Conservation (phyloP, 2,329 filamentous ascomycete genomes). For the Hypoxylon sp. region DNA sequence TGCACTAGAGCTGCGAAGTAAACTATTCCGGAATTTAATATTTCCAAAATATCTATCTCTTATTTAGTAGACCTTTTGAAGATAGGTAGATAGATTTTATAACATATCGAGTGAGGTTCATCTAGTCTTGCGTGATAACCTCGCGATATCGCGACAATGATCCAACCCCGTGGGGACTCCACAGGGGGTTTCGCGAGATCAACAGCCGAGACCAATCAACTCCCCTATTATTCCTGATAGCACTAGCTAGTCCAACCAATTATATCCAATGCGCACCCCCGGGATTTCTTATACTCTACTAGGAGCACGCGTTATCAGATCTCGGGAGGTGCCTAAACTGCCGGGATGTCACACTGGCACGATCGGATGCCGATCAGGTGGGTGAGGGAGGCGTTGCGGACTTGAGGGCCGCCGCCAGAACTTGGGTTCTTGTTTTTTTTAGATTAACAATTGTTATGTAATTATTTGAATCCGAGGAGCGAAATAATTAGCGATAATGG, state of each 20-base stretch:
- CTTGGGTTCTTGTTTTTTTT: constrained; percentile 4
- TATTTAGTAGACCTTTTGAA: no score
- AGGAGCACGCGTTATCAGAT: constrained; percentile 25
- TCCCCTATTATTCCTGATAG: not conserved
- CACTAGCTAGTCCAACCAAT: constrained; percentile 5
- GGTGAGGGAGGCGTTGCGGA: constrained; percentile 14
- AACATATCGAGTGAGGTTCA: no score
- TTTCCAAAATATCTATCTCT: no score
- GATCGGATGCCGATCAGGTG: constrained; percentile 28
- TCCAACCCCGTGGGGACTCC: constrained; percentile 14
- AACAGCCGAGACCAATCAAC: constrained; percentile 13
- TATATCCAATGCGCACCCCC: not conserved
- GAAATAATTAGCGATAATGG: constrained; percentile 19
- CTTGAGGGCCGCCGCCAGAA: constrained; percentile 23
- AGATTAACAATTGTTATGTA: constrained; percentile 26
- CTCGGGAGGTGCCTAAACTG: constrained; percentile 32
- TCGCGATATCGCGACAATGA: constrained; percentile 18
- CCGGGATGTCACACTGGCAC: constrained; percentile 26
- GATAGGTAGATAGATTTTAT: no score
- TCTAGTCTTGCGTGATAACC: constrained; percentile 18
- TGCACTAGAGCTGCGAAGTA: no score
- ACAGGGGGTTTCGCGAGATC: constrained; percentile 27
- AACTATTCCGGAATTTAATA: no score
- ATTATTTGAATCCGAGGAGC: not conserved
- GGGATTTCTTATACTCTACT: no score